These are phyloP conservation scores for Sclerospora graminicola DNA, from an alignment of 352 stramenopile genomes.

Conservation along the genomic window DNA sequence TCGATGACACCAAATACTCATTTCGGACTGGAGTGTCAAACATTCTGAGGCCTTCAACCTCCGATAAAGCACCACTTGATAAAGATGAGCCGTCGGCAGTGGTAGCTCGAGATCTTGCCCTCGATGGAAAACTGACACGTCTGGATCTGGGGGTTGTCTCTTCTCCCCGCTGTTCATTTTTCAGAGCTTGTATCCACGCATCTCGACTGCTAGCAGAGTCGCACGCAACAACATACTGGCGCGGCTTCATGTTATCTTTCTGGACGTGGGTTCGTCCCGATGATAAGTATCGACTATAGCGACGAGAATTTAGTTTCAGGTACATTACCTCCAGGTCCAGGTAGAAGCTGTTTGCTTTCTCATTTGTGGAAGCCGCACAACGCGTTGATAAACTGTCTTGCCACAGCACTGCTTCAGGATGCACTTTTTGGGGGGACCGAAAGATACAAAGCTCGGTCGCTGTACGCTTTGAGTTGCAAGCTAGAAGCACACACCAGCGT, in stretches of 20 bases:
- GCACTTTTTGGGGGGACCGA: conserved; percentile 18
- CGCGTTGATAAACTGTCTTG: conserved; percentile 14
- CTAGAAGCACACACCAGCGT: conserved; percentile 47
- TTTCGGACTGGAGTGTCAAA: background rate
- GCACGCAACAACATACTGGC: conserved; percentile 29
- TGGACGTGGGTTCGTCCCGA: conserved; percentile 21
- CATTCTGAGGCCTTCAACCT: background rate
- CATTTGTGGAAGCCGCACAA: conserved; percentile 14
- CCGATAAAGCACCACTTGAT: too few relatives aligned
- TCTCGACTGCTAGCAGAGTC: conserved; percentile 22
- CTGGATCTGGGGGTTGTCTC: conserved; percentile 7
- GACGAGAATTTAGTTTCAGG: conserved; percentile 15
- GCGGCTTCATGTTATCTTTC: conserved; percentile 12
- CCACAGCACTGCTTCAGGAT: conserved; percentile 38
- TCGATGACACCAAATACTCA: too few relatives aligned
- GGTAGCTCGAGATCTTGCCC: background rate
- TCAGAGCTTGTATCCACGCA: conserved; percentile 31
- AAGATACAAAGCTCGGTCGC: conserved; percentile 50
- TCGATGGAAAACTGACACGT: conserved; percentile 5
- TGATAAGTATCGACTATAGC: conserved; percentile 26
- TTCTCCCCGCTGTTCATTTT: conserved; percentile 5
- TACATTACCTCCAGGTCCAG: conserved; percentile 28
- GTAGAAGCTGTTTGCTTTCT: conserved; percentile 34
- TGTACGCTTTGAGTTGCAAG: conserved; percentile 32
- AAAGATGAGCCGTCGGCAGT: background rate